These are phyloP conservation scores for Phytopythium delawarense DNA, from an alignment of 352 stramenopile species.

Conservation along the genomic window DNA sequence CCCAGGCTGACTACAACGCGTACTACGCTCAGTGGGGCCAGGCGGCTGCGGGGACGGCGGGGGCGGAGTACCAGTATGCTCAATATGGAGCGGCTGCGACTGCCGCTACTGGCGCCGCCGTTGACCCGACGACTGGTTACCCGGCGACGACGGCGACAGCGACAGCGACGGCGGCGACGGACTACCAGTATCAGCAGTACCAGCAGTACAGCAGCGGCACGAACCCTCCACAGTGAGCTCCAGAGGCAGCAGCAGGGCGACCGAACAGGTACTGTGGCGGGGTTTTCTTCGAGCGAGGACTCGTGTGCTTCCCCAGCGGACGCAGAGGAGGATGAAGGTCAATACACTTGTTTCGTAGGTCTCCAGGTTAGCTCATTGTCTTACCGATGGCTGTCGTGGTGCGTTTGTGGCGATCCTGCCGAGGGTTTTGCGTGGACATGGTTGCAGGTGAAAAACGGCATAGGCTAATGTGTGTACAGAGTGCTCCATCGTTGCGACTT, in stretches of 20 bases:
- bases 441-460: too few relatives aligned
- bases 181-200: constrained; percentile 49
- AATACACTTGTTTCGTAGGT: constrained; percentile 5
- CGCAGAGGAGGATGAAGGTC: background rate
- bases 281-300: background rate
- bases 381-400: background rate
- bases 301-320: background rate
- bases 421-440: too few relatives aligned
- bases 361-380: background rate
- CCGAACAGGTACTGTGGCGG: background rate
- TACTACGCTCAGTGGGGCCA: constrained; percentile 53
- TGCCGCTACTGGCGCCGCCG: constrained; percentile 1
- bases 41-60: constrained; percentile 11
- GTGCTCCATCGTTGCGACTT: too few relatives aligned
- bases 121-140: constrained; percentile 1
- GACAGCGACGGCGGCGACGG: background rate
- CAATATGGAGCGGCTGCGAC: constrained; percentile 2
- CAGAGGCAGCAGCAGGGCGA: background rate
- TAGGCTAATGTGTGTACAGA: too few relatives aligned
- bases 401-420: background rate
- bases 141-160: background rate
- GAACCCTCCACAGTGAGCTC: constrained; percentile 18
- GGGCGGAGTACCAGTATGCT: constrained; percentile 20
- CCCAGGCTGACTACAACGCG: constrained; percentile 34
- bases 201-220: constrained; percentile 28